Evolutionary conservation across 2,329 filamentous ascomycete species (phyloP).

Genomic region (Botrytis byssoidea): DNA sequence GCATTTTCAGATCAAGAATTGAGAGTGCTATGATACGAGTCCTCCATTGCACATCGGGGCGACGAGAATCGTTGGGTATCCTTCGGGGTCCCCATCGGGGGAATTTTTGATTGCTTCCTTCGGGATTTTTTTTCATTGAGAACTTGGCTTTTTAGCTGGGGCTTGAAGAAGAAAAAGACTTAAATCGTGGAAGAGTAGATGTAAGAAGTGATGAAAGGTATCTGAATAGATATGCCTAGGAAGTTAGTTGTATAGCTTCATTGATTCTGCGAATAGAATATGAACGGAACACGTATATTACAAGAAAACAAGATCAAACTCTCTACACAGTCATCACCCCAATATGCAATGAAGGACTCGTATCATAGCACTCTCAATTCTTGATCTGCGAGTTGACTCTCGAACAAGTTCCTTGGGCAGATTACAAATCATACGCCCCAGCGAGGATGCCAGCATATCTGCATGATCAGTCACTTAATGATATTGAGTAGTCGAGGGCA

Average conservation of each 20-base stretch:
- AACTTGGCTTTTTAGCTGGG: constrained; percentile 34
- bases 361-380: not conserved
- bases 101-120: constrained; percentile 41
- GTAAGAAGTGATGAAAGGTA: no score
- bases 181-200: not conserved
- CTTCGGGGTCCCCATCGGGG: constrained; percentile 39
- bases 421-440: no score
- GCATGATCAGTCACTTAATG: no score
- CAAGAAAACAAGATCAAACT: not conserved
- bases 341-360: not conserved
- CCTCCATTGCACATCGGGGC: constrained; percentile 59
- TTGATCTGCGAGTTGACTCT: not conserved
- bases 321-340: not conserved
- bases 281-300: not conserved
- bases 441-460: no score
- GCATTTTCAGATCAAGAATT: constrained; percentile 37
- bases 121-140: constrained; percentile 42
- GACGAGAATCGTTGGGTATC: constrained; percentile 43
- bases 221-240: fast-evolving
- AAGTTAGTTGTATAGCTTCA: no score
- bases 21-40: constrained; percentile 39
- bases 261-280: no score
- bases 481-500: no score
- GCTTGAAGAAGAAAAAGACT: constrained; percentile 41
- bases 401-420: no score